These are phyloP conservation scores for Saposhnikovia divaricata DNA, from an alignment of 129 eudicot genomes.

Conservation along the genomic window DNA sequence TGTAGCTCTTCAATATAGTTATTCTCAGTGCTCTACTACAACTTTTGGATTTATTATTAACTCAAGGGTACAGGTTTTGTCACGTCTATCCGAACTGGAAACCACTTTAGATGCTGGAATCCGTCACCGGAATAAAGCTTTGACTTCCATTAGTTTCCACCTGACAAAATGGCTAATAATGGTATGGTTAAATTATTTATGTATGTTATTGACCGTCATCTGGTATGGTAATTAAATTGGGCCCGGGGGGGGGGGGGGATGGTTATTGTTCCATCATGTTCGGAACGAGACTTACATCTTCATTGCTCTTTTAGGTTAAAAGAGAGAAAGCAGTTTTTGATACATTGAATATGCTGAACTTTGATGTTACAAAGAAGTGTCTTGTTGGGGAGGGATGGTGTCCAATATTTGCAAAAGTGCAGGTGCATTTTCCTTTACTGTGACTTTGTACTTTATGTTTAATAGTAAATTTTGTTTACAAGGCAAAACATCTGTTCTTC, in stretches of 20 bases:
- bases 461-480: background rate
- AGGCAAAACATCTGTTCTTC: conserved; percentile 4
- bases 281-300: conserved; percentile 7
- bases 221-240: background rate
- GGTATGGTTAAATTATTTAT: conserved; percentile 42
- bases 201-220: background rate
- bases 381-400: conserved; percentile 99
- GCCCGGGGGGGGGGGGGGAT: background rate
- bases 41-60: background rate
- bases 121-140: conserved; percentile 76
- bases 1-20: conserved; percentile 4
- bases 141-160: conserved; percentile 63
- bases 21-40: background rate
- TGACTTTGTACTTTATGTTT: conserved; percentile 4
- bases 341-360: conserved; percentile 87
- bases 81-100: conserved; percentile 89
- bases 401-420: conserved; percentile 80
- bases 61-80: conserved; percentile 50
- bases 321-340: conserved; percentile 98
- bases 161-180: conserved; percentile 75
- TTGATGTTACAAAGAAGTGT: conserved; percentile 98
- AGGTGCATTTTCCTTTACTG: conserved; percentile 33
- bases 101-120: conserved; percentile 91
- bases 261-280: conserved; percentile 9
- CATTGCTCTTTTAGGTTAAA: conserved; percentile 52